Base-by-base conservation (phyloP, 192 early-diverging fungal species). In the Bifiguratus adelaidae region DNA sequence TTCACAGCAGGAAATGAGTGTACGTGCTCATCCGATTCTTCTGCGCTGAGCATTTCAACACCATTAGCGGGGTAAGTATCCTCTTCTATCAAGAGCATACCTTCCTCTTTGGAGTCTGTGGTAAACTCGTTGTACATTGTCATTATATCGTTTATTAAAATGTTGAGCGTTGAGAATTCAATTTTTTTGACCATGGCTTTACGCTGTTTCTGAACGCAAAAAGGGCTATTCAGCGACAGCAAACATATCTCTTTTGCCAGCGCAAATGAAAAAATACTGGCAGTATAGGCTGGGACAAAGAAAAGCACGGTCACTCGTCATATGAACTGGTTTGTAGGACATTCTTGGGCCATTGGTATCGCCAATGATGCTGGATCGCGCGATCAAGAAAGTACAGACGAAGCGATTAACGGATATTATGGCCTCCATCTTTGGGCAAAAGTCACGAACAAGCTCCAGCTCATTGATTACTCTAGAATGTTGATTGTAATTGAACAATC, bases 261-360 rank as follows among this genome's bases (percentile, higher is more conserved):
- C 36, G 36, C 36, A 38, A 38, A 38, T 38, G n/a, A n/a, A n/a
- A n/a, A n/a, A n/a, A n/a, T n/a, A n/a, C n/a, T n/a, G n/a, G n/a
- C n/a, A n/a, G n/a, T n/a, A n/a, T n/a, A n/a, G n/a, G n/a, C n/a
- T n/a, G n/a, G n/a, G n/a, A n/a, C n/a, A n/a, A n/a, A n/a, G n/a
- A n/a, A n/a, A n/a, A n/a, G n/a, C 50, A 62, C 78, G 24, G 67
- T 43, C 25, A 67, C 70, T 47, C 61, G 78, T 1, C 58, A 61
- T 41, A 71, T 68, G 58, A 76, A 81, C 45, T 63, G 71, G 25
- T 81, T 68, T 33, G 76, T 74, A 36, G 73, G 73, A 22, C 78
- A 81, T 48, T 73, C 67, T 37, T 81, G 78, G 78, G 78, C 78
- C 5, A 65, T 73, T 3, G 78, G 78, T 16, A 55, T 62, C 4